Evolutionary conservation across 2,329 filamentous ascomycete species (phyloP).

Genomic region (Botrytis sinoallii): DNA sequence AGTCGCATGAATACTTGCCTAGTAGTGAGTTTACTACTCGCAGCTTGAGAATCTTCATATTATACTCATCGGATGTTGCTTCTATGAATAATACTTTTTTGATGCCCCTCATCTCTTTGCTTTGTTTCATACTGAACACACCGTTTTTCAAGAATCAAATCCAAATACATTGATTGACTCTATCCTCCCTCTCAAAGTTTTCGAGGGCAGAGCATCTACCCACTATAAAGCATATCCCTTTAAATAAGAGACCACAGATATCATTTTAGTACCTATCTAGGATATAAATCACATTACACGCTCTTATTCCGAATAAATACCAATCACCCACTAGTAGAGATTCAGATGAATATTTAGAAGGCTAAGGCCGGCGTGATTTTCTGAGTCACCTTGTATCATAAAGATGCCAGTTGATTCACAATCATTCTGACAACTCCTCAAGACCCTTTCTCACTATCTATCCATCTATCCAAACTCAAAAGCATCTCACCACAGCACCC

Average conservation of each 20-base stretch:
- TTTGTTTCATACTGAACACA: background rate
- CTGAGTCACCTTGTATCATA: background rate
- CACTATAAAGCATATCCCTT: accelerated
- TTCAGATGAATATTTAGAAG: background rate
- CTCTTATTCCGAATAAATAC: background rate
- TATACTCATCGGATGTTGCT: background rate
- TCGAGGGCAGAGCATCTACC: background rate
- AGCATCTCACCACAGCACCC: background rate
- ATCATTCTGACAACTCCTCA: background rate
- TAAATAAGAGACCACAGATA: background rate
- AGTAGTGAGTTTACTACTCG: background rate
- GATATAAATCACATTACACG: background rate
- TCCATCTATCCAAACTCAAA: background rate
- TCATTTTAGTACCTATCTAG: background rate
- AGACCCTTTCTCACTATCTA: background rate
- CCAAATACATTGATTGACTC: background rate
- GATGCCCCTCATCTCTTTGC: background rate
- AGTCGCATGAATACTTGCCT: background rate
- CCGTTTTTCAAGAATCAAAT: background rate
- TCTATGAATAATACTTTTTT: background rate
- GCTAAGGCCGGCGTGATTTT: background rate
- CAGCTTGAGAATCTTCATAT: background rate
- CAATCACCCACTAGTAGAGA: background rate
- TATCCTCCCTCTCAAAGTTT: background rate
- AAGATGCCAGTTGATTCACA: background rate